phyloP scores from a whole-genome alignment of 148 eudicot genomes.

The Chenopodium quinoa region DNA sequence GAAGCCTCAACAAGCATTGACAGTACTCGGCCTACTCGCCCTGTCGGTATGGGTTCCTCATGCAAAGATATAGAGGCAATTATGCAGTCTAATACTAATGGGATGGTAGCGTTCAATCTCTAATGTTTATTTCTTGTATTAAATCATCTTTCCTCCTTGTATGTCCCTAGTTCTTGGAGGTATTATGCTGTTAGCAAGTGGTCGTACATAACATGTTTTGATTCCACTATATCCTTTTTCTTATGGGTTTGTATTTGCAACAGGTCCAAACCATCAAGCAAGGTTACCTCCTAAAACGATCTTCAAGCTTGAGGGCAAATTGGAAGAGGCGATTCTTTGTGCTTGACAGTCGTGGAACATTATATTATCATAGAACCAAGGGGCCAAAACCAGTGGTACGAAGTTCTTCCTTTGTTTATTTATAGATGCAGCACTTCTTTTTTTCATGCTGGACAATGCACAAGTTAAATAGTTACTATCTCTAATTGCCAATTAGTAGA shows the following conservation, averaged over 20 bases:
- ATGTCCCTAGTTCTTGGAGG: background rate
- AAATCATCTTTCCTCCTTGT: background rate
- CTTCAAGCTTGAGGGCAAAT: slow-evolving; percentile 88
- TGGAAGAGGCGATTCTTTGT: slow-evolving; percentile 95
- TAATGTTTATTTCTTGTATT: slow-evolving; percentile 1
- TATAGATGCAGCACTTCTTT: too few relatives aligned
- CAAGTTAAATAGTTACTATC: too few relatives aligned
- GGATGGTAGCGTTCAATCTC: slow-evolving; percentile 51
- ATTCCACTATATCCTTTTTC: background rate
- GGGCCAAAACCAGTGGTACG: slow-evolving; percentile 54
- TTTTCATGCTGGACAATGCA: too few relatives aligned
- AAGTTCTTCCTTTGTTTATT: background rate
- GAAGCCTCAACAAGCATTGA: slow-evolving; percentile 55
- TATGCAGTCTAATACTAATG: slow-evolving; percentile 75
- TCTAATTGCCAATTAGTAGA: too few relatives aligned
- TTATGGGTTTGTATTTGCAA: slow-evolving; percentile 13
- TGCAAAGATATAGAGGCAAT: slow-evolving; percentile 65
- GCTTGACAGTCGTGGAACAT: slow-evolving; percentile 85
- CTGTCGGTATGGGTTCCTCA: slow-evolving; percentile 49
- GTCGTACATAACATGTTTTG: background rate
- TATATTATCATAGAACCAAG: slow-evolving; percentile 64
- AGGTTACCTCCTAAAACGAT: slow-evolving; percentile 87
- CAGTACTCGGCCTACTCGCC: slow-evolving; percentile 55
- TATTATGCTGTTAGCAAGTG: background rate
- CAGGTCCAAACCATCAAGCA: slow-evolving; percentile 92